Base-by-base conservation (phyloP, 306 rosid species). In the Cucurbita argyrosperma region DNA sequence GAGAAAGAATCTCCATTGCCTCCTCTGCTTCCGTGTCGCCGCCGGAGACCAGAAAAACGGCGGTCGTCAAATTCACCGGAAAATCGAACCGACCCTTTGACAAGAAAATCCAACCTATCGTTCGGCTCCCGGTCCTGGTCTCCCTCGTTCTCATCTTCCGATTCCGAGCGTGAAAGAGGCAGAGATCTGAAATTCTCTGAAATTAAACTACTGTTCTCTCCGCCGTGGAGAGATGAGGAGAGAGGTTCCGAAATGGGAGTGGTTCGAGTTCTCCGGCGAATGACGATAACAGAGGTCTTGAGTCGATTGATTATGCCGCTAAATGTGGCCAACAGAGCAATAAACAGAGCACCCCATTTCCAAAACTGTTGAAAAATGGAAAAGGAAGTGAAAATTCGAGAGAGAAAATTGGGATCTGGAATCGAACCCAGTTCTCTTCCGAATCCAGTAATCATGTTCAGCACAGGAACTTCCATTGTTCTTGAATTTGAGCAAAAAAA, bases 301-400 rank as follows among this genome's bases (percentile, higher is more conserved):
- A 88, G 14, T 39, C 82, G 74, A 61, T 74, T 80, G 65, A 84
- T 68, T 51, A 50, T 37, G 10, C 85, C 21, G 10, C 79, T 74
- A 40, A 85, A 81, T 11, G 88, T 68, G 19, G 87, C 84, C 12
- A 88, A 12, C 1, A 88, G 53, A 7, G 90, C 79, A 14, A 88
- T 79, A 79, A 86, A 8, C 7, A 88, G 2, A 61, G 82, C 83
- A 15, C 78, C 19, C 82, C 81, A 82, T 82, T 82, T 85, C 69
- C 84, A 85, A 43, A 83, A 69, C 40, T 49, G 57, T 56, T 30
- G 67, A 55, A 79, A 53, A 16, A 65, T 15, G 35, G 84, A 83
- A 50, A 71, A 10, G 8, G 86, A 76, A 47, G 54, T 47, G 21
- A 26, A 30, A 49, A 69, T 49, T 18, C 56, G 77, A 38, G 80